A percentile compares a stretch with the other conserved stretches of the same genome.
phyloP scores from a whole-genome alignment of 2,329 filamentous ascomycete species.

The Blastomyces parvus region DNA sequence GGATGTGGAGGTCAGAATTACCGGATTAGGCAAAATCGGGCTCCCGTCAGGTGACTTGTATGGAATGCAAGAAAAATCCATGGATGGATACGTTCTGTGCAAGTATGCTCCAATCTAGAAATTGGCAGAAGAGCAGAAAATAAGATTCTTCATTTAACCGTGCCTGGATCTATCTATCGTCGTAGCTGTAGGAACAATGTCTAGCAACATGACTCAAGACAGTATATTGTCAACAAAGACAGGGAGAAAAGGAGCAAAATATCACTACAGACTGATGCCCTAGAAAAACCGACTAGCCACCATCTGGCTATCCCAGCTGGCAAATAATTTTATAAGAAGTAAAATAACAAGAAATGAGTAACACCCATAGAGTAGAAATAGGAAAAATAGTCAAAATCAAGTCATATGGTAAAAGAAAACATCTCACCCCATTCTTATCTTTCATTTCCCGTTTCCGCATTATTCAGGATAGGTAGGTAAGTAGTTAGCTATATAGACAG shows the following conservation, averaged over 20 bases:
- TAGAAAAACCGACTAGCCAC: neutral
- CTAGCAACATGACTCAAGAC: too few relatives aligned
- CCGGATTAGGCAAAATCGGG: too few relatives aligned
- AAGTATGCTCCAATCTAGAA: too few relatives aligned
- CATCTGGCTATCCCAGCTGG: neutral
- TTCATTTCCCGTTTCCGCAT: slow-evolving; percentile 5
- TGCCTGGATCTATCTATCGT: too few relatives aligned
- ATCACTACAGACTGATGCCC: neutral
- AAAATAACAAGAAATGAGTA: neutral
- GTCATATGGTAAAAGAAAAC: neutral
- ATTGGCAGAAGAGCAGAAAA: too few relatives aligned
- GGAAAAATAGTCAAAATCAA: neutral
- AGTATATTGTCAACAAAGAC: too few relatives aligned
- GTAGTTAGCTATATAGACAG: neutral
- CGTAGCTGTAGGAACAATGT: too few relatives aligned
- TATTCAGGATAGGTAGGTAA: neutral
- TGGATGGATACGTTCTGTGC: too few relatives aligned
- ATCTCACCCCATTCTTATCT: neutral
- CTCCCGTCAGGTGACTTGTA: too few relatives aligned
- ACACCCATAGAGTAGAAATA: neutral
- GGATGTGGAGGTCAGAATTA: too few relatives aligned
- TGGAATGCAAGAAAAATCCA: too few relatives aligned
- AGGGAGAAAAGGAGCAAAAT: neutral
- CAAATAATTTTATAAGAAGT: neutral
- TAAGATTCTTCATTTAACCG: too few relatives aligned